Conservation (phyloP, 148 eudicot species). For the Cornus controversa region DNA sequence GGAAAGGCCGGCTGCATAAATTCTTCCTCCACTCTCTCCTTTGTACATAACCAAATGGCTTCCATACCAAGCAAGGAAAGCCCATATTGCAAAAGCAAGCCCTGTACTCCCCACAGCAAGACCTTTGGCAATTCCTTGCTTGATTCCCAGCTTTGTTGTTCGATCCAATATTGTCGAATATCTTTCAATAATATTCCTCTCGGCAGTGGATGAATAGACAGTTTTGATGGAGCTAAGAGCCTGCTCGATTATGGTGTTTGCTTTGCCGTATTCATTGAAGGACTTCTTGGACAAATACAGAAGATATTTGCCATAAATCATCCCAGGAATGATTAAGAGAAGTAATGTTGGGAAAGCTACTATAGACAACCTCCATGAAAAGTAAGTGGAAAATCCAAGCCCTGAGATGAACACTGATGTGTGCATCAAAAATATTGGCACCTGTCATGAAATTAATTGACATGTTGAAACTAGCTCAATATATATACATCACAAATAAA, state of each 20-base stretch:
- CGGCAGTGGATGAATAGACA: slow-evolving; percentile 84
- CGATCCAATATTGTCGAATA: slow-evolving; percentile 56
- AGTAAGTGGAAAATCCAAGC: slow-evolving; percentile 72
- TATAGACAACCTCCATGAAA: slow-evolving; percentile 82
- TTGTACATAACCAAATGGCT: slow-evolving; percentile 78
- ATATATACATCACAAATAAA: not conserved
- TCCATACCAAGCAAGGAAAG: slow-evolving; percentile 94
- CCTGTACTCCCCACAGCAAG: slow-evolving; percentile 93
- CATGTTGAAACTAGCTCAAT: not conserved
- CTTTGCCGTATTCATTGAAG: slow-evolving; percentile 66
- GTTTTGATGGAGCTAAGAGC: slow-evolving; percentile 89
- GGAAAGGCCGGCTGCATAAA: slow-evolving; percentile 80
- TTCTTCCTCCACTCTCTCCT: slow-evolving; percentile 82
- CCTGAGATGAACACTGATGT: slow-evolving; percentile 81
- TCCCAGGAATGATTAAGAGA: slow-evolving; percentile 74
- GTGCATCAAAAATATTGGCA: slow-evolving; percentile 87
- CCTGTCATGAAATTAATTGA: slow-evolving; percentile 43
- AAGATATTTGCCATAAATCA: slow-evolving; percentile 78
- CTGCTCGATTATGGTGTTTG: slow-evolving; percentile 64
- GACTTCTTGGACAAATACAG: slow-evolving; percentile 52
- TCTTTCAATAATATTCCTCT: slow-evolving; percentile 56
- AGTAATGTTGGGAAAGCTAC: slow-evolving; percentile 80
- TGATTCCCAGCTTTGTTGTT: slow-evolving; percentile 66
- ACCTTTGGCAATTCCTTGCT: slow-evolving; percentile 86
- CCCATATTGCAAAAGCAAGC: slow-evolving; percentile 86